A percentile compares a stretch with the other conserved stretches of the same genome.
Conservation (phyloP, 2,329 filamentous ascomycete species). For the Alternaria burnsii region DNA sequence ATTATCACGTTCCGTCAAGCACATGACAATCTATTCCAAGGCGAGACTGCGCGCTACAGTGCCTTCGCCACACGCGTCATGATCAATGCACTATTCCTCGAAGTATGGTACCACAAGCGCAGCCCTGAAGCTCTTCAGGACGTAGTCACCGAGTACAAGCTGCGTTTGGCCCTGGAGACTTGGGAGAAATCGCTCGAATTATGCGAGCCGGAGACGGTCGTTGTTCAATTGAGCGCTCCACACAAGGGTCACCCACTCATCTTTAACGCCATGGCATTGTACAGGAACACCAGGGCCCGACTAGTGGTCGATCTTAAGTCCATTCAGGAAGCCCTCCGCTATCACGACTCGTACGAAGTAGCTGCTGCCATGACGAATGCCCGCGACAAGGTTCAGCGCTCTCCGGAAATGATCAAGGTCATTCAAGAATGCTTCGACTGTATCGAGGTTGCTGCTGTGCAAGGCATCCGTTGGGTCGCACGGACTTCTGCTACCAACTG, state of each 20-base stretch:
- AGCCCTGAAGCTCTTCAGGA: slow-evolving; percentile 97
- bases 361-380: slow-evolving; percentile 96
- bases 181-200: slow-evolving; percentile 97
- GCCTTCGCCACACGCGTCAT: slow-evolving; percentile 97
- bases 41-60: slow-evolving; percentile 88
- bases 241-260: slow-evolving; percentile 96
- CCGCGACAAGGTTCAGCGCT: slow-evolving; percentile 91
- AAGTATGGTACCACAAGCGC: slow-evolving; percentile 99
- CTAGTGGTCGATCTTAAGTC: slow-evolving; percentile 95
- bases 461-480: slow-evolving; percentile 98
- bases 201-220: slow-evolving; percentile 88
- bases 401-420: slow-evolving; percentile 97
- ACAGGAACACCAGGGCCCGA: slow-evolving; percentile 89
- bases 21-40: slow-evolving; percentile 94
- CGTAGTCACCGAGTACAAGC: slow-evolving; percentile 97
- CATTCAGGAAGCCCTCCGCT: slow-evolving; percentile 94
- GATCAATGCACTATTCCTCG: slow-evolving; percentile 98
- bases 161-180: slow-evolving; percentile 93
- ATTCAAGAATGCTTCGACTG: slow-evolving; percentile 98
- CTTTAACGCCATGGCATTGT: slow-evolving; percentile 98
- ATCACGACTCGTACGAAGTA: slow-evolving; percentile 97
- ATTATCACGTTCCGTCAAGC: slow-evolving; percentile 90
- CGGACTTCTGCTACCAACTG: slow-evolving; percentile 97
- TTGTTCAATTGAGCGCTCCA: slow-evolving; percentile 89
- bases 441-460: slow-evolving; percentile 92